Evolutionary conservation across 2,329 filamentous ascomycete species (phyloP).

Genomic region (Pseudogymnoascus sp.): DNA sequence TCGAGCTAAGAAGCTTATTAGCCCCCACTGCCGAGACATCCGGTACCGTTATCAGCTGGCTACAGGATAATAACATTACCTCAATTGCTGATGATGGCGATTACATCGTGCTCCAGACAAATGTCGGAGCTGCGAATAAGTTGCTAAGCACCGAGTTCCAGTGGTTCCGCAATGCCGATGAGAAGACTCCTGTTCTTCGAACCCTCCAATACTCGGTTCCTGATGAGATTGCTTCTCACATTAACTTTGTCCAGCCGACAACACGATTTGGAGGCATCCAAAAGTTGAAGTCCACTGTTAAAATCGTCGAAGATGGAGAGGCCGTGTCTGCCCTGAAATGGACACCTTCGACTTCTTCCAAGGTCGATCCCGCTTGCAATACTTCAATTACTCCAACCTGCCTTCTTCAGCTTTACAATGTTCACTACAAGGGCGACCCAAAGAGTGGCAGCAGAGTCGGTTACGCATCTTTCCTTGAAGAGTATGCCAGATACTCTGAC

Average conservation of each 20-base stretch:
- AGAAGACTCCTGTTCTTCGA: constrained; percentile 28
- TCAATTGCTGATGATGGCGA: constrained; percentile 32
- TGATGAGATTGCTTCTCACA: constrained; percentile 25
- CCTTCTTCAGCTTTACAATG: constrained; percentile 26
- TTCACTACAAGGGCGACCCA: constrained; percentile 16
- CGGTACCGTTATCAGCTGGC: constrained; percentile 34
- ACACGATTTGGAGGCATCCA: constrained; percentile 29
- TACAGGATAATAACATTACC: constrained; percentile 30
- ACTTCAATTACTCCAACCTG: constrained; percentile 27
- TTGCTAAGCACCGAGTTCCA: constrained; percentile 33
- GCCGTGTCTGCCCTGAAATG: constrained; percentile 10
- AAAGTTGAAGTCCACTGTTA: constrained; percentile 12
- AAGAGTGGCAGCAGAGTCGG: constrained; percentile 16
- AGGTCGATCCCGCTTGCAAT: constrained; percentile 22
- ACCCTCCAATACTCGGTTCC: constrained; percentile 35
- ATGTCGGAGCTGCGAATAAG: constrained; percentile 30
- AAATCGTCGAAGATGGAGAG: constrained; percentile 14
- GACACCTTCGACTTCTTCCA: constrained; percentile 5
- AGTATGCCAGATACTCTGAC: constrained; percentile 27
- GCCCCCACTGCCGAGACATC: constrained; percentile 32
- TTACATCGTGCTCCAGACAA: constrained; percentile 17
- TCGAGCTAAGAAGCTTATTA: constrained; percentile 37
- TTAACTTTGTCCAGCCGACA: constrained; percentile 35
- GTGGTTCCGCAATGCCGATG: constrained; percentile 28
- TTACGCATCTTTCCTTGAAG: constrained; percentile 17